A percentile compares a stretch with the other conserved stretches of the same genome.
Conservation (phyloP, 176 grass and related monocot species). For the Calamus simplicifolius region DNA sequence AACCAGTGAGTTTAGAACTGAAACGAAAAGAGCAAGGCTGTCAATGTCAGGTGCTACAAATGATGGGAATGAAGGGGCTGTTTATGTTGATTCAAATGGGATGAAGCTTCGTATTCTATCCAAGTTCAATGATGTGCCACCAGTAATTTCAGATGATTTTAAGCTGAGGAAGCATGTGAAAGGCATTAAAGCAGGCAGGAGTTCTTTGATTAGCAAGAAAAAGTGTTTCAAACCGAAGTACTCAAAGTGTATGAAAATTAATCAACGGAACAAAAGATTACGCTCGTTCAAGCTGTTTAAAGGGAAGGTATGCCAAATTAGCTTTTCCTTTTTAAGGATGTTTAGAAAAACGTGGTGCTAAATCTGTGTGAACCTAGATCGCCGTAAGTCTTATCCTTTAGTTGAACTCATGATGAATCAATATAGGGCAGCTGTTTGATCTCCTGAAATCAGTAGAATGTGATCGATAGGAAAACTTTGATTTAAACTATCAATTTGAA, state of each 20-base stretch:
- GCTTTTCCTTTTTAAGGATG: neutral
- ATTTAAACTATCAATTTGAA: too few relatives aligned
- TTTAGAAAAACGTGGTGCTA: too few relatives aligned
- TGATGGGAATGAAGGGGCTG: conserved; percentile 30
- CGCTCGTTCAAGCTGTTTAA: conserved; percentile 41
- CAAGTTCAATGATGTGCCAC: conserved; percentile 33
- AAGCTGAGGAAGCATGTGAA: conserved; percentile 32
- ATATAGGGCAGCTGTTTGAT: too few relatives aligned
- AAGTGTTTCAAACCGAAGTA: conserved; percentile 23
- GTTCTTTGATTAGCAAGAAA: conserved; percentile 27
- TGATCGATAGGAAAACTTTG: too few relatives aligned
- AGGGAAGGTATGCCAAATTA: conserved; percentile 36
- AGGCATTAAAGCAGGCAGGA: conserved; percentile 34
- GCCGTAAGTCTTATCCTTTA: too few relatives aligned
- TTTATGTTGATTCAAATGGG: conserved; percentile 93
- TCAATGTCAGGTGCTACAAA: conserved; percentile 27
- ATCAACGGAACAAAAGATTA: conserved; percentile 45
- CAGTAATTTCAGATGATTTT: conserved; percentile 27
- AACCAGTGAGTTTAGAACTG: conserved; percentile 19
- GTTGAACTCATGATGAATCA: too few relatives aligned
- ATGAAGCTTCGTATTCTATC: conserved; percentile 85
- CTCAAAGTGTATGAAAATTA: conserved; percentile 48
- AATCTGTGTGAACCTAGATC: too few relatives aligned
- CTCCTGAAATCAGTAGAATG: too few relatives aligned
- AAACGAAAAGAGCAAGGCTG: conserved; percentile 30